Evolutionary conservation across 108 stramenopile genomes (phyloP).

Genomic region (Skeletonema marinoi): DNA sequence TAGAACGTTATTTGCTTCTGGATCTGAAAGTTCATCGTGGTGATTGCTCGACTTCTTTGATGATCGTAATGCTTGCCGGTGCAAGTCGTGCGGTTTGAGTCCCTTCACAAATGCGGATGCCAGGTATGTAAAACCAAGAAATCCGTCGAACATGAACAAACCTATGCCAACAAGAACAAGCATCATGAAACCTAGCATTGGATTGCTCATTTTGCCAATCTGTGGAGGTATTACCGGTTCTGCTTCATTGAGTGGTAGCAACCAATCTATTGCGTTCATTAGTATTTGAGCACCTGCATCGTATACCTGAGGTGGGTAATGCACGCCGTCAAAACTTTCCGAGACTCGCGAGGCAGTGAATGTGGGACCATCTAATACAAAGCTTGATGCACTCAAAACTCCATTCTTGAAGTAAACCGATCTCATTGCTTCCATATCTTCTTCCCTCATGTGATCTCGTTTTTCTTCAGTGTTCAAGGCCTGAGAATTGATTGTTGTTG

Average conservation of each 20-base stretch:
- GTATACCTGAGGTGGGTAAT: constrained; percentile 83
- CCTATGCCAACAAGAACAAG: constrained; percentile 64
- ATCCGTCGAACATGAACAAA: constrained; percentile 75
- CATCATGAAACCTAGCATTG: constrained; percentile 65
- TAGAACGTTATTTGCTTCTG: not conserved
- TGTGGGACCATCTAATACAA: constrained; percentile 76
- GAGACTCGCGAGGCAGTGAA: constrained; percentile 65
- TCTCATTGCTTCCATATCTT: constrained; percentile 73
- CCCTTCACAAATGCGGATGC: constrained; percentile 72
- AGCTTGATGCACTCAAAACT: constrained; percentile 55
- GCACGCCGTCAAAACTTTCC: constrained; percentile 89
- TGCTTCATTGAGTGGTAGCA: constrained; percentile 45
- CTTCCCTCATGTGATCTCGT: constrained; percentile 72
- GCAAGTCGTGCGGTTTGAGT: constrained; percentile 56
- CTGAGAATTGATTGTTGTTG: constrained; percentile 81
- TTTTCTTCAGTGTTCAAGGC: constrained; percentile 80
- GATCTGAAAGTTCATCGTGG: not conserved
- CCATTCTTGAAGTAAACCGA: constrained; percentile 57
- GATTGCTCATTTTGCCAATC: constrained; percentile 80
- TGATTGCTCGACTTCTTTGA: not conserved
- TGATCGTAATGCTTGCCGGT: constrained; percentile 63
- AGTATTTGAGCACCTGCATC: constrained; percentile 86
- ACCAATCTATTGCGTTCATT: constrained; percentile 84
- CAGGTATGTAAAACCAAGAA: constrained; percentile 84
- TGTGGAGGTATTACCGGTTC: constrained; percentile 38